Percentiles rank a stretch among this genome's conserved stretches.
These are phyloP conservation scores for Tanozyma kutaoensis DNA, from an alignment of 805 yeast genomes.

Conservation along the genomic window DNA sequence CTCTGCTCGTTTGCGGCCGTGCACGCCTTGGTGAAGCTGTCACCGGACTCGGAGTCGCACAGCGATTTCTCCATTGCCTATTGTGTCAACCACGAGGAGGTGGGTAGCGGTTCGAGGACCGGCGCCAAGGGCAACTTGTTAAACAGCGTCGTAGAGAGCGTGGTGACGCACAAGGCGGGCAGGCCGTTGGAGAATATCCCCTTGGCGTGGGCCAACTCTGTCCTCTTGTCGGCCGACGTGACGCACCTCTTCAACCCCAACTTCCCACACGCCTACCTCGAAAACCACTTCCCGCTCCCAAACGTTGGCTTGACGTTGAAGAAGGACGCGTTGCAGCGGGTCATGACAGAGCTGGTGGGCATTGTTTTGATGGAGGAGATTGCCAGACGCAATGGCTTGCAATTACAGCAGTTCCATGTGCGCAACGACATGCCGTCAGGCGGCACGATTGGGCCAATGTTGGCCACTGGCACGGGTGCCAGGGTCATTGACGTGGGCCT, in stretches of 20 bases:
- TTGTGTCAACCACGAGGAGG: conserved; percentile 28
- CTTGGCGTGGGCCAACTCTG: conserved; percentile 12
- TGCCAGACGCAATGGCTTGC: conserved; percentile 10
- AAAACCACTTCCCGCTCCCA: conserved; percentile 21
- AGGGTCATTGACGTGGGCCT: conserved; percentile 27
- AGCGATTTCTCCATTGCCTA: conserved; percentile 18
- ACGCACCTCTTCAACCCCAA: conserved; percentile 31
- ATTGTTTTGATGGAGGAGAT: conserved; percentile 11
- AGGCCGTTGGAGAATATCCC: background rate
- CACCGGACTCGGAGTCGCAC: conserved; percentile 6
- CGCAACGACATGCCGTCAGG: conserved; percentile 28
- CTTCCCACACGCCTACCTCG: conserved; percentile 17
- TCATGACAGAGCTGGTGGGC: conserved; percentile 22
- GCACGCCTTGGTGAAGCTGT: conserved; percentile 14
- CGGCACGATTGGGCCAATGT: conserved; percentile 28
- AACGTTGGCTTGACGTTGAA: conserved; percentile 25
- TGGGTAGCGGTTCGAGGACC: conserved; percentile 24
- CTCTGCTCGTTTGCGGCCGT: conserved; percentile 25
- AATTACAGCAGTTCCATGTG: conserved; percentile 25
- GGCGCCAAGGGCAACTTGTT: conserved; percentile 26
- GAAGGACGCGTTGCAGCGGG: conserved; percentile 23
- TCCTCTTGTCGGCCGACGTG: conserved; percentile 27
- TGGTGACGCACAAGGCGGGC: background rate
- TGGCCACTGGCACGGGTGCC: conserved; percentile 21
- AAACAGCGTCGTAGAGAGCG: conserved; percentile 6